Conservation (phyloP, 441 rosid species). For the Populus tomentosa region DNA sequence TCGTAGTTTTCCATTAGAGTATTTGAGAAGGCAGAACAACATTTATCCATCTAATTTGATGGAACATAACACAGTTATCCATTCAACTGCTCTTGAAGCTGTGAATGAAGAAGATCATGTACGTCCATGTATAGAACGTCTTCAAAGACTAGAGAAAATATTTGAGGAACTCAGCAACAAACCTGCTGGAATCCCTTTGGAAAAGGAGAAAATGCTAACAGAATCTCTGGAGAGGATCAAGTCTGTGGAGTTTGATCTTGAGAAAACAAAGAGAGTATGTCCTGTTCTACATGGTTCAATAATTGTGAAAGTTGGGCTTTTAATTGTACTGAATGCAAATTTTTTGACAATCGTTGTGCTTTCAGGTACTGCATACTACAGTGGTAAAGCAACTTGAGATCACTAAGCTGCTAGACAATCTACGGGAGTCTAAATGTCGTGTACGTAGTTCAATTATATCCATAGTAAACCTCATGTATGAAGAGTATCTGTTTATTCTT, state of each 20-base stretch:
- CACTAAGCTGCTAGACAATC: slow-evolving; percentile 46
- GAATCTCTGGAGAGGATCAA: slow-evolving; percentile 89
- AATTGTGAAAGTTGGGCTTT: slow-evolving; percentile 6
- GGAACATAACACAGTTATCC: slow-evolving; percentile 31
- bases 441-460: slow-evolving; percentile 39
- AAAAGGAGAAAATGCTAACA: slow-evolving; percentile 74
- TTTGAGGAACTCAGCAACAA: slow-evolving; percentile 60
- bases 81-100: slow-evolving; percentile 29
- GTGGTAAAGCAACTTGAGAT: slow-evolving; percentile 81
- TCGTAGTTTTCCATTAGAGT: slow-evolving; percentile 34
- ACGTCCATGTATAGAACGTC: slow-evolving; percentile 68
- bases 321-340: background rate
- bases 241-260: slow-evolving; percentile 82
- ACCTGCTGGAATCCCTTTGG: slow-evolving; percentile 68
- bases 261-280: slow-evolving; percentile 72
- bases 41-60: slow-evolving; percentile 45
- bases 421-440: slow-evolving; percentile 53
- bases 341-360: slow-evolving; percentile 1
- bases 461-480: background rate
- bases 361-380: slow-evolving; percentile 66
- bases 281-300: background rate
- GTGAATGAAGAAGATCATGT: slow-evolving; percentile 46
- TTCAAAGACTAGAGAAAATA: slow-evolving; percentile 61
- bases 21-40: slow-evolving; percentile 52
- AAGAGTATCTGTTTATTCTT: background rate